phyloP scores from a whole-genome alignment of 192 early-diverging fungal species.

The Borealophlyctis nickersoniae region DNA sequence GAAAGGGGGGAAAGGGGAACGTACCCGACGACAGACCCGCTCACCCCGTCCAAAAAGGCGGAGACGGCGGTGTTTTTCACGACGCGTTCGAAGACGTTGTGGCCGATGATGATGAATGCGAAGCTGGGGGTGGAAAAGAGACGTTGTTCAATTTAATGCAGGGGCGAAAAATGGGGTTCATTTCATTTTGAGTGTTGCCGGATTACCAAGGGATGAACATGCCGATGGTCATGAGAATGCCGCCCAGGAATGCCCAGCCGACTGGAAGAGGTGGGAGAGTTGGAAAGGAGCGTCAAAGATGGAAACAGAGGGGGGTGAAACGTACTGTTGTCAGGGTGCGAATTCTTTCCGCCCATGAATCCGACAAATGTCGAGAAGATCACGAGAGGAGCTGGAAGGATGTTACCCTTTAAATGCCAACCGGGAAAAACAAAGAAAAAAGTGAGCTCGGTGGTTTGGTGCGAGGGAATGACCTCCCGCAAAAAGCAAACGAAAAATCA shows the following conservation, averaged over 20 bases:
- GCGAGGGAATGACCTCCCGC: neutral
- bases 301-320: neutral
- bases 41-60: slow-evolving; percentile 33
- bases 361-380: slow-evolving; percentile 48
- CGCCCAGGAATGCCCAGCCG: slow-evolving; percentile 31
- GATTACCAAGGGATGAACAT: slow-evolving; percentile 31
- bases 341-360: slow-evolving; percentile 31
- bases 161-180: too few relatives aligned
- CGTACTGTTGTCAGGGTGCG: slow-evolving; percentile 10
- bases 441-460: too few relatives aligned
- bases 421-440: too few relatives aligned
- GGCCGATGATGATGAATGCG: slow-evolving; percentile 40
- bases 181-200: too few relatives aligned
- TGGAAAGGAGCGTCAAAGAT: neutral
- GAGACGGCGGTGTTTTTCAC: slow-evolving; percentile 19
- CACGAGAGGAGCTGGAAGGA: slow-evolving; percentile 46
- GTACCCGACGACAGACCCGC: slow-evolving; percentile 31
- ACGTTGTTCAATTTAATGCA: too few relatives aligned
- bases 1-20: neutral
- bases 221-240: slow-evolving; percentile 30
- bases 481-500: neutral
- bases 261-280: slow-evolving; percentile 2
- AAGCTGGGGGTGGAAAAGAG: too few relatives aligned
- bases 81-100: slow-evolving; percentile 32
- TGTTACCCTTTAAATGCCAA: slow-evolving; percentile 9